These are phyloP conservation scores for Acanthamoeba culbertsoni DNA, from an alignment of 208 protist species.

Conservation along the genomic window DNA sequence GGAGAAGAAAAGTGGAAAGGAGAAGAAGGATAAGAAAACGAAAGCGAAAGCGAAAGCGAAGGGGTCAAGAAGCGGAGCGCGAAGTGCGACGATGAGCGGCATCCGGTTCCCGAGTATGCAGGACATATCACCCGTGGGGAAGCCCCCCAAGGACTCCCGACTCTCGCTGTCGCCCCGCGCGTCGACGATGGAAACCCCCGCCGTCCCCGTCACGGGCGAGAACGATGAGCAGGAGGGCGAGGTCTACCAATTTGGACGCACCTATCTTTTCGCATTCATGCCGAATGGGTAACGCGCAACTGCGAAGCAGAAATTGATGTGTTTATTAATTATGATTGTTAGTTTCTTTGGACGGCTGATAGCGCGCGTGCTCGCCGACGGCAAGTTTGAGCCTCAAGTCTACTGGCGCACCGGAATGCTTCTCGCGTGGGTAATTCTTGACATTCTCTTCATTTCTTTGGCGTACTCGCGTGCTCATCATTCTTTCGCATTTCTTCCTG, in stretches of 20 bases:
- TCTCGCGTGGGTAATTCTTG: background rate
- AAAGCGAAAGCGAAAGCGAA: too few species aligned
- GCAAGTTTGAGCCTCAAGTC: constrained; percentile 35
- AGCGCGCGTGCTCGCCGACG: background rate
- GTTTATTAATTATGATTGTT: background rate
- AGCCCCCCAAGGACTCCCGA: too few species aligned
- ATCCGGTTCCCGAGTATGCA: too few species aligned
- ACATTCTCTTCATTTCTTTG: too few species aligned
- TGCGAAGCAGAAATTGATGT: background rate
- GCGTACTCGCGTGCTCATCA: background rate
- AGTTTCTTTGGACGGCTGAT: constrained; percentile 13
- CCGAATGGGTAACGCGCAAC: background rate
- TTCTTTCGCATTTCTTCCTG: background rate
- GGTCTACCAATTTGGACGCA: constrained; percentile 18
- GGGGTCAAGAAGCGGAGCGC: too few species aligned
- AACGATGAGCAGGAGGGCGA: background rate
- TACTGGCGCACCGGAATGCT: constrained; percentile 40
- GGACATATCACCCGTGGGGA: too few species aligned
- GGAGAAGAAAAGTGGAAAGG: too few species aligned
- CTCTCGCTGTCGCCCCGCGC: too few species aligned
- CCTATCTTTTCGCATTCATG: constrained; percentile 11
- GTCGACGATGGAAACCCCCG: too few species aligned
- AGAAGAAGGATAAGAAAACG: too few species aligned
- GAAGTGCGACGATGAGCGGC: too few species aligned
- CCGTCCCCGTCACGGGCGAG: too few species aligned